phyloP scores from a whole-genome alignment of 345 rosid species.

The Ricinus communis region DNA sequence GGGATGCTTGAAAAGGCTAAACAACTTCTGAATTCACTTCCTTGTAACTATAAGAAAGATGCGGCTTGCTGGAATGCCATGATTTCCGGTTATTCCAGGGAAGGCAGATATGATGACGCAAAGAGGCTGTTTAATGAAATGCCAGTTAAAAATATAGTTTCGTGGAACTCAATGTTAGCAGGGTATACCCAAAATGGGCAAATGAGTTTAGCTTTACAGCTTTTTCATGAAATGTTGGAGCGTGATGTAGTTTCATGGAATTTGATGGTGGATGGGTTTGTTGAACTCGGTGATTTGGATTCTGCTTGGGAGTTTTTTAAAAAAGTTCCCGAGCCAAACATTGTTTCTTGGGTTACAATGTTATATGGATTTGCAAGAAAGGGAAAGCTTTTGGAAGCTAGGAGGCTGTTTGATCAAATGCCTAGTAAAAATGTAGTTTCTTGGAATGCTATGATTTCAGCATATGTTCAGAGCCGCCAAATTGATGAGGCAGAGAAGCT shows the following conservation, averaged over 20 bases:
- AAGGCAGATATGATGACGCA: slow-evolving; percentile 35
- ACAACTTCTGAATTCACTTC: slow-evolving; percentile 37
- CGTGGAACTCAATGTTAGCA: slow-evolving; percentile 47
- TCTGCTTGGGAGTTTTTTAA: slow-evolving; percentile 39
- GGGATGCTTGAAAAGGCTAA: slow-evolving; percentile 39
- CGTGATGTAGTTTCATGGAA: slow-evolving; percentile 33
- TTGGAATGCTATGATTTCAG: slow-evolving; percentile 48
- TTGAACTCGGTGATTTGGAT: slow-evolving; percentile 31
- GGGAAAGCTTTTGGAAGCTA: slow-evolving; percentile 31
- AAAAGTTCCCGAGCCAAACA: slow-evolving; percentile 32
- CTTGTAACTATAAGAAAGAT: slow-evolving; percentile 27
- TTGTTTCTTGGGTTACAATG: slow-evolving; percentile 42
- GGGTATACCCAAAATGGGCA: slow-evolving; percentile 36
- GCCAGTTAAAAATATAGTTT: slow-evolving; percentile 38
- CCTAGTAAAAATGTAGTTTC: slow-evolving; percentile 38
- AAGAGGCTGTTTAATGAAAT: slow-evolving; percentile 31
- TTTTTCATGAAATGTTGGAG: slow-evolving; percentile 18
- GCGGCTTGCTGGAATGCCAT: slow-evolving; percentile 43
- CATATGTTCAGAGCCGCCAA: slow-evolving; percentile 24
- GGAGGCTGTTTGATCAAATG: slow-evolving; percentile 36
- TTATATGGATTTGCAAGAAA: slow-evolving; percentile 33
- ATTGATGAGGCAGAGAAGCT: slow-evolving; percentile 39
- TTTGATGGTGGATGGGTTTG: slow-evolving; percentile 36
- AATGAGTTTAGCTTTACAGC: slow-evolving; percentile 19
- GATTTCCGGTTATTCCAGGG: slow-evolving; percentile 42